Percentiles rank a stretch among this genome's conserved stretches.
phyloP scores from a whole-genome alignment of 73 alveolate genomes.

The Paramecium caudatum region DNA sequence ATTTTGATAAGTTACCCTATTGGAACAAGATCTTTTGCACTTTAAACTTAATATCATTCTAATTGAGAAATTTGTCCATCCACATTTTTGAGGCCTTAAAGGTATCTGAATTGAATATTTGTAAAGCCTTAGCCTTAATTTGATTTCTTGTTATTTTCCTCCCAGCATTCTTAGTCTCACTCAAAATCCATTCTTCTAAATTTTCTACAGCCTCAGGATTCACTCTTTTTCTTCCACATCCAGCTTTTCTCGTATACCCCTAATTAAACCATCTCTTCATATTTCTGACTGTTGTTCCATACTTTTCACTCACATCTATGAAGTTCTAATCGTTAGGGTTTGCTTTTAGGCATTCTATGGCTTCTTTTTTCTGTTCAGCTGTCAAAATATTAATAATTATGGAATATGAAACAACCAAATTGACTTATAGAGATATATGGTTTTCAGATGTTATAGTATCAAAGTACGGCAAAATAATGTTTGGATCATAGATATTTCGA shows the following conservation, averaged over 20 bases:
- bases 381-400: not conserved
- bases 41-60: not conserved
- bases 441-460: not conserved
- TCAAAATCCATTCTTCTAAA: conserved; percentile 44
- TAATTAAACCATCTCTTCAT: conserved; percentile 38
- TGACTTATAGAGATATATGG: conserved; percentile 20
- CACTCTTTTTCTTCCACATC: conserved; percentile 65
- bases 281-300: not conserved
- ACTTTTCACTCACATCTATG: not conserved
- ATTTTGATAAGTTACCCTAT: not conserved
- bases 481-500: not conserved
- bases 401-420: not conserved
- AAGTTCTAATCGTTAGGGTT: not conserved
- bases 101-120: not conserved
- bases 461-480: not conserved
- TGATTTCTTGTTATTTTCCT: conserved; percentile 1
- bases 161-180: not conserved
- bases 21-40: not conserved
- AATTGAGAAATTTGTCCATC: conserved; percentile 44
- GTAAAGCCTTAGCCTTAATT: conserved; percentile 19
- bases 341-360: not conserved
- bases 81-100: conserved; percentile 48
- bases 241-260: conserved; percentile 28
- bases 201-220: not conserved
- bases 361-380: conserved; percentile 15